A percentile compares a stretch with the other conserved stretches of the same genome.
Evolutionary conservation across 441 rosid species (phyloP).

Genomic region (Mallotus japonicus): DNA sequence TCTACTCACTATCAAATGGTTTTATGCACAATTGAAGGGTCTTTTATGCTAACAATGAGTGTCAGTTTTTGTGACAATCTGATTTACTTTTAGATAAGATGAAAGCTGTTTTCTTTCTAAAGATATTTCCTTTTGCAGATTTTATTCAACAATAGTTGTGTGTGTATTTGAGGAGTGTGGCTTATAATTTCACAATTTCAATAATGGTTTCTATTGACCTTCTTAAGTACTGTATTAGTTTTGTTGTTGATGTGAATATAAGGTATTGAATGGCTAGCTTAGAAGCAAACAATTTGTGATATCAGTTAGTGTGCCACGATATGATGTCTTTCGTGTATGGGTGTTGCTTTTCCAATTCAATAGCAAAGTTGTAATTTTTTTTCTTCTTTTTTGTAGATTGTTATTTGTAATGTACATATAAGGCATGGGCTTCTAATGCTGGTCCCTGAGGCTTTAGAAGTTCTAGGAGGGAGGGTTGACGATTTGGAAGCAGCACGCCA

Average conservation of each 20-base stretch:
- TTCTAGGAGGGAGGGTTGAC: conserved; percentile 81
- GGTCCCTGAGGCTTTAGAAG: conserved; percentile 82
- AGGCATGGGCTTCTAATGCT: conserved; percentile 80
- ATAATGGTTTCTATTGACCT: not conserved
- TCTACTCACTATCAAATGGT: conserved; percentile 10
- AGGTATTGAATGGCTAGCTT: conserved; percentile 15
- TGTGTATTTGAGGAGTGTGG: no score
- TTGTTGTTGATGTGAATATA: conserved; percentile 9
- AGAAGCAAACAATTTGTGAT: conserved; percentile 8
- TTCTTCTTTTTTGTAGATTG: conserved; percentile 47
- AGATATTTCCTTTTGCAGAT: no score
- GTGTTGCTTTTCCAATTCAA: not conserved
- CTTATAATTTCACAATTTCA: no score
- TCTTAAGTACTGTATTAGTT: not conserved
- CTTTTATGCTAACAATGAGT: no score
- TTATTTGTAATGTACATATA: conserved; percentile 67
- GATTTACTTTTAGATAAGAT: no score
- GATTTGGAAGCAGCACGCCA: conserved; percentile 73
- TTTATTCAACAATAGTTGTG: no score
- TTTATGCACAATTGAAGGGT: not conserved
- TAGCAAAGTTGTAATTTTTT: not conserved
- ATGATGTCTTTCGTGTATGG: not conserved
- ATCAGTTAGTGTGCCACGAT: not conserved
- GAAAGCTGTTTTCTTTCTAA: no score
- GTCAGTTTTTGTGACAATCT: no score